A percentile compares a stretch with the other conserved stretches of the same genome.
These are phyloP conservation scores for Penicillium robsamsonii DNA, from an alignment of 495 filamentous ascomycete genomes.

Conservation along the genomic window DNA sequence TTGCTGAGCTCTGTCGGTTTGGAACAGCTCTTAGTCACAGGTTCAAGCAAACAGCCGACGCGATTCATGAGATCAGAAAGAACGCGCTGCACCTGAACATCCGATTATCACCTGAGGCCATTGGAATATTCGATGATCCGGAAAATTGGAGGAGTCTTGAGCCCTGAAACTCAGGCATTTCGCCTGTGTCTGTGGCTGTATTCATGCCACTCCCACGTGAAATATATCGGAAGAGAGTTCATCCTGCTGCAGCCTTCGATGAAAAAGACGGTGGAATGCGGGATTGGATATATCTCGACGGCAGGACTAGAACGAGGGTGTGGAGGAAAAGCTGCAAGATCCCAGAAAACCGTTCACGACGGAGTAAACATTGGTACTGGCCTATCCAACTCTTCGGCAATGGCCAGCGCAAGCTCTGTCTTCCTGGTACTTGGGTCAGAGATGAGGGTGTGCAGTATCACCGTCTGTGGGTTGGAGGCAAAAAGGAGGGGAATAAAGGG, in stretches of 20 bases:
- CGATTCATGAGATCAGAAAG: constrained; percentile 27
- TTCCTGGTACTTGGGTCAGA: not conserved
- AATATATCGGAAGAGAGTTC: not conserved
- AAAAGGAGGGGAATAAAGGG: not conserved
- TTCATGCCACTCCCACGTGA: not conserved
- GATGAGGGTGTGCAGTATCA: not conserved
- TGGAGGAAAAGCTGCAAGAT: not conserved
- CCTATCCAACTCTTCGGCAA: not conserved
- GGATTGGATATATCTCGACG: not conserved
- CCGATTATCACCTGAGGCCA: constrained; percentile 29
- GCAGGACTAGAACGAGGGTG: not conserved
- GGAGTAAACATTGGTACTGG: not conserved
- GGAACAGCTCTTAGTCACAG: constrained; percentile 29
- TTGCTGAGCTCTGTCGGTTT: constrained; percentile 36
- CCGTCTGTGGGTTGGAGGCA: not conserved
- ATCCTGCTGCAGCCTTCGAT: not conserved
- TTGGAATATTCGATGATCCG: constrained; percentile 22
- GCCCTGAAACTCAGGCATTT: not conserved
- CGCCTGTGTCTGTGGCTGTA: not conserved
- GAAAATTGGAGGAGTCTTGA: constrained; percentile 9
- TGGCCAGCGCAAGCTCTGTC: not conserved
- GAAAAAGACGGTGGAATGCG: not conserved
- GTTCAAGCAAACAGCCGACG: constrained; percentile 27
- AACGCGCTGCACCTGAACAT: constrained; percentile 18
- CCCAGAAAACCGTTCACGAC: not conserved